Conservation (phyloP, 345 rosid genomes). For the Eucalyptus grandis region DNA sequence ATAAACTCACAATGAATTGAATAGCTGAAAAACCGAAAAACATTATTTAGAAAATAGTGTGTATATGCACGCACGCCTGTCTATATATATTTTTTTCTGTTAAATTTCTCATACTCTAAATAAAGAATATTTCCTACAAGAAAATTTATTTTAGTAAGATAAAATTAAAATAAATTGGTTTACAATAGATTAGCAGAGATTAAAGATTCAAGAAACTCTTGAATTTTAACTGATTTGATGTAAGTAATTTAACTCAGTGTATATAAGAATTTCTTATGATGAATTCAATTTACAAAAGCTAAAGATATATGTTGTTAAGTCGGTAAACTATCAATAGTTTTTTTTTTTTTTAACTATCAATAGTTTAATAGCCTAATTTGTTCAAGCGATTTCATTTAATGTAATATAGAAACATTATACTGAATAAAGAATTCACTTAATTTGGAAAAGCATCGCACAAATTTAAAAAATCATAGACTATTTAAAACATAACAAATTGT, state of each 20-base stretch:
- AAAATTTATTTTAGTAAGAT: background rate
- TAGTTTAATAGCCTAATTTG: background rate
- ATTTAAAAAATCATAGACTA: background rate
- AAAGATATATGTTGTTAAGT: background rate
- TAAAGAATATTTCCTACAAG: background rate
- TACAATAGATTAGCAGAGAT: background rate
- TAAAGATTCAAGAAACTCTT: background rate
- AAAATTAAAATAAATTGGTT: background rate
- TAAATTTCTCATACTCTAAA: background rate
- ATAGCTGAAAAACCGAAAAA: background rate
- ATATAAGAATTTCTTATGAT: background rate
- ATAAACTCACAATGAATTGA: background rate
- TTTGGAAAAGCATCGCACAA: background rate
- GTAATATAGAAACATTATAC: background rate
- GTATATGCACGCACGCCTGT: rapidly evolving
- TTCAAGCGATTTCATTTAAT: background rate
- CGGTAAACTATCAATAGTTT: background rate
- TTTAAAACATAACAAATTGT: no score
- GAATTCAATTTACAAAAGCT: background rate
- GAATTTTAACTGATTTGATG: background rate
- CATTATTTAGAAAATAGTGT: background rate
- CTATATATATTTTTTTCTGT: no score
- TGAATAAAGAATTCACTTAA: background rate
- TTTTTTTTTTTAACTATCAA: no score
- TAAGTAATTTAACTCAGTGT: background rate